A percentile compares a stretch with the other conserved stretches of the same genome.
Evolutionary conservation across 371 early-diverging fungal species (phyloP).

Genomic region (Circinella umbellata): DNA sequence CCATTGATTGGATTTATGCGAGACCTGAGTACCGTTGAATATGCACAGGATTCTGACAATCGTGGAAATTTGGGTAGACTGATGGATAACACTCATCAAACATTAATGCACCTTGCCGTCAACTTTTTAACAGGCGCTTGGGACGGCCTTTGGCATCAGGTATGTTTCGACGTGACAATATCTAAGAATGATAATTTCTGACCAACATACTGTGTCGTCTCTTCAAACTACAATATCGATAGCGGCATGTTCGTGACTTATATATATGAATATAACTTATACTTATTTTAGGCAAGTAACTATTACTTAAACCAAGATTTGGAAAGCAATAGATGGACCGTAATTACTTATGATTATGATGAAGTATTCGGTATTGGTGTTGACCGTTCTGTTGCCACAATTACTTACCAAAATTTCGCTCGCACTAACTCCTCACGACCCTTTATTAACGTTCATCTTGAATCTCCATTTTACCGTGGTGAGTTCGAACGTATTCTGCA

Average conservation of each 20-base stretch:
- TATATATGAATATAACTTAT: no score
- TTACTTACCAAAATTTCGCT: constrained; percentile 39
- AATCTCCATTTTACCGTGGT: constrained; percentile 30
- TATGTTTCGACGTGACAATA: not conserved
- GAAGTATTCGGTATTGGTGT: constrained; percentile 55
- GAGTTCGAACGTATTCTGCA: constrained; percentile 49
- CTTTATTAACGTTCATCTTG: constrained; percentile 40
- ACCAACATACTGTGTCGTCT: no score
- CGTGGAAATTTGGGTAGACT: constrained; percentile 35
- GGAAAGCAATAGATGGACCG: constrained; percentile 43
- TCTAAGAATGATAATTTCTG: no score
- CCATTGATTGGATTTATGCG: constrained; percentile 34
- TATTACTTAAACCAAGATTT: constrained; percentile 53
- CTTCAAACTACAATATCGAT: no score
- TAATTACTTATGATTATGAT: constrained; percentile 61
- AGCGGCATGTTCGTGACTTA: no score
- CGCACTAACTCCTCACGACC: constrained; percentile 35
- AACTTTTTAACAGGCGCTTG: constrained; percentile 54
- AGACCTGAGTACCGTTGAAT: constrained; percentile 26
- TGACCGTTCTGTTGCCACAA: constrained; percentile 30
- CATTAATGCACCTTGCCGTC: constrained; percentile 49
- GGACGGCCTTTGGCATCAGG: constrained; percentile 53
- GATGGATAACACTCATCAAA: constrained; percentile 34
- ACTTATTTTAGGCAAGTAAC: constrained; percentile 33
- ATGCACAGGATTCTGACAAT: constrained; percentile 31